These are phyloP conservation scores for Populus davidiana DNA, from an alignment of 345 rosid species.

Conservation along the genomic window DNA sequence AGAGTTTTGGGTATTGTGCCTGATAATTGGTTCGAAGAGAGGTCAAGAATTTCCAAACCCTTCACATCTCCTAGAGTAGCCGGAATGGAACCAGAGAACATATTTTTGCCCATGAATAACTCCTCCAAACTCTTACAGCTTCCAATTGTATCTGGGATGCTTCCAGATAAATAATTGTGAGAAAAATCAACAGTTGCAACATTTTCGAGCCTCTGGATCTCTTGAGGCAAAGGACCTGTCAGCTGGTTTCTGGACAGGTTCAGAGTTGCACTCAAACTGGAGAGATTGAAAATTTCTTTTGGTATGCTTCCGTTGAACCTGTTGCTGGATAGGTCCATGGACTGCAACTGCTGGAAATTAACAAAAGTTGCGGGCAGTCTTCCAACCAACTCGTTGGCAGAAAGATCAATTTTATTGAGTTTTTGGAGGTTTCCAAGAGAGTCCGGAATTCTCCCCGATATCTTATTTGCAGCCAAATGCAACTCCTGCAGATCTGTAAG, in stretches of 20 bases:
- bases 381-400: constrained; percentile 40
- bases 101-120: constrained; percentile 38
- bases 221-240: constrained; percentile 35
- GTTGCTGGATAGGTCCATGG: constrained; percentile 50
- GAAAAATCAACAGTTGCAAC: constrained; percentile 46
- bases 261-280: constrained; percentile 34
- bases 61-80: constrained; percentile 29
- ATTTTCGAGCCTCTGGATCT: constrained; percentile 28
- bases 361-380: constrained; percentile 36
- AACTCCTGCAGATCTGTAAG: constrained; percentile 37
- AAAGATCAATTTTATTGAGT: constrained; percentile 39
- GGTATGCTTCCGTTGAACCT: constrained; percentile 46
- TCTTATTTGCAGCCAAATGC: constrained; percentile 36
- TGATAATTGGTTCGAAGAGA: constrained; percentile 45
- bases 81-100: constrained; percentile 41
- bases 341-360: constrained; percentile 35
- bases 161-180: constrained; percentile 36
- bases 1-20: constrained; percentile 40
- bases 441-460: constrained; percentile 40
- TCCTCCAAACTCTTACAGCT: constrained; percentile 48
- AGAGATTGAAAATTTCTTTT: constrained; percentile 37
- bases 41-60: constrained; percentile 43
- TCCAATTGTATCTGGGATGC: constrained; percentile 38
- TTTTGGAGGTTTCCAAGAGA: constrained; percentile 37
- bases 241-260: constrained; percentile 44